A percentile compares a stretch with the other conserved stretches of the same genome.
Evolutionary conservation across 331 rosid species (phyloP).

Genomic region (Stylosanthes scabra): DNA sequence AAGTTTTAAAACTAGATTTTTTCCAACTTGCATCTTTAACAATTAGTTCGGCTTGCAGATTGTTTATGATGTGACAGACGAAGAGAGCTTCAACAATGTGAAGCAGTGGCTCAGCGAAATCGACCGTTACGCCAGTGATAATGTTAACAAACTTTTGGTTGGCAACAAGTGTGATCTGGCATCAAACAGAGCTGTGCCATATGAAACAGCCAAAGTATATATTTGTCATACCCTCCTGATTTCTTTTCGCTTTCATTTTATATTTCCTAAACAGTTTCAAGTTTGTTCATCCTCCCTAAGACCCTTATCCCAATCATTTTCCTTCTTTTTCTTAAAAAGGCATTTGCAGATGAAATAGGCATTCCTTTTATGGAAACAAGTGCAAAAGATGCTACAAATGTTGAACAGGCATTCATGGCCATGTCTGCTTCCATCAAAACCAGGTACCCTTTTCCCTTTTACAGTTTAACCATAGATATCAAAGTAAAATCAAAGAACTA

Average conservation of each 20-base stretch:
- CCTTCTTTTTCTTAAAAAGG: constrained; percentile 40
- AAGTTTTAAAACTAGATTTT: constrained; percentile 8
- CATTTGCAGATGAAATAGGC: constrained; percentile 72
- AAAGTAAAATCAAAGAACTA: neutral
- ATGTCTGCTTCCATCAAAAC: constrained; percentile 68
- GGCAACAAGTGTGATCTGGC: constrained; percentile 78
- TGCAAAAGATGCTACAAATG: constrained; percentile 73
- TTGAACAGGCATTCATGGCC: constrained; percentile 73
- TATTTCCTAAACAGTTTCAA: constrained; percentile 29
- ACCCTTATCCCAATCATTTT: neutral
- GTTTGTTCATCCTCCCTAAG: constrained; percentile 15
- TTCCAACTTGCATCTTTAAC: constrained; percentile 23
- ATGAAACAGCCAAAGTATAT: constrained; percentile 73
- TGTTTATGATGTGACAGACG: constrained; percentile 85
- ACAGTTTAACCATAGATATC: constrained; percentile 8
- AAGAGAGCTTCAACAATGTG: constrained; percentile 85
- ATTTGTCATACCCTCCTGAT: neutral
- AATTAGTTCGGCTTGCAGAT: constrained; percentile 55
- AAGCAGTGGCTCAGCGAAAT: constrained; percentile 86
- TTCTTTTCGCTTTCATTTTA: neutral
- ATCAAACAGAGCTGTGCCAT: constrained; percentile 69
- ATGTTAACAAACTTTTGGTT: constrained; percentile 80
- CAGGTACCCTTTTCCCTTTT: constrained; percentile 39
- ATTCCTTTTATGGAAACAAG: constrained; percentile 77
- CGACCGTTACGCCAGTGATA: constrained; percentile 74